Conservation (phyloP, 352 stramenopile species). For the Pythium rishiriense region DNA sequence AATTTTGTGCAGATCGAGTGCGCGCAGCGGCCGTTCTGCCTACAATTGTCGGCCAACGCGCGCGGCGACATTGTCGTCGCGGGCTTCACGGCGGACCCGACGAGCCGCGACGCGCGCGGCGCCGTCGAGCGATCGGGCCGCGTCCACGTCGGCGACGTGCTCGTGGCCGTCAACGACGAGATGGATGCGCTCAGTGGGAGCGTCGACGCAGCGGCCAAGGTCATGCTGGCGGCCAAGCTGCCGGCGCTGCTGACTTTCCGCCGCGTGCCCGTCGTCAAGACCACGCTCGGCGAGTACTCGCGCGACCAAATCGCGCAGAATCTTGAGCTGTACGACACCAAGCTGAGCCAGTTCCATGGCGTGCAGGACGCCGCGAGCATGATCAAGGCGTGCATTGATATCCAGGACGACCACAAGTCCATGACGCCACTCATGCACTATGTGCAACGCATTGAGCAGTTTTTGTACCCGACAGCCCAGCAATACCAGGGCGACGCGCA, state of each 20-base stretch:
- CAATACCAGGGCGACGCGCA: constrained; percentile 15
- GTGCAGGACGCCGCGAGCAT: constrained; percentile 51
- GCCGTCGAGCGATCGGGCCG: constrained; percentile 42
- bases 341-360: constrained; percentile 33
- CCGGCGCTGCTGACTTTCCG: constrained; percentile 60
- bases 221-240: constrained; percentile 39
- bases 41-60: constrained; percentile 43
- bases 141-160: constrained; percentile 53
- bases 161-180: constrained; percentile 63
- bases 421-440: constrained; percentile 46
- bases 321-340: constrained; percentile 43
- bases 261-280: constrained; percentile 40
- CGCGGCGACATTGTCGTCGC: constrained; percentile 47
- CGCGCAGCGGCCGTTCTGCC: constrained; percentile 44
- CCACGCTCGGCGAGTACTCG: constrained; percentile 62
- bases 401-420: constrained; percentile 40
- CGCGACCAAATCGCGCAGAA: constrained; percentile 53
- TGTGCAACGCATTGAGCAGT: constrained; percentile 51
- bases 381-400: constrained; percentile 54
- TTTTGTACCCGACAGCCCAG: constrained; percentile 32
- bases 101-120: constrained; percentile 23
- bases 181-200: constrained; percentile 39
- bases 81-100: constrained; percentile 40
- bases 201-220: constrained; percentile 41
- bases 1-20: constrained; percentile 51